Evolutionary conservation across 2,329 filamentous ascomycete species (phyloP).

Genomic region (Allantophomopsis lycopodina): DNA sequence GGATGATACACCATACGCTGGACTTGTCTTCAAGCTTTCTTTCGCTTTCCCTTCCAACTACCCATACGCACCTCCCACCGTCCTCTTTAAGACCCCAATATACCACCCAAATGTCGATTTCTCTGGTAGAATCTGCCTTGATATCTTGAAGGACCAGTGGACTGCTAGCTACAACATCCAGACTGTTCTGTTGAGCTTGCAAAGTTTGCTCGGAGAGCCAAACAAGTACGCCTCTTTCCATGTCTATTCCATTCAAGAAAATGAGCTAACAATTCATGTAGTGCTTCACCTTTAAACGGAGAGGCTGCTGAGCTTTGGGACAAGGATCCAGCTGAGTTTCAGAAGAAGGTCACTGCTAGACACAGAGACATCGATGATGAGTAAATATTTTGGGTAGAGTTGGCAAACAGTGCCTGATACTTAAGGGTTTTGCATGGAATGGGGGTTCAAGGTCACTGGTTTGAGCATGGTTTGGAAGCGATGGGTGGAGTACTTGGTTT

Average conservation of each 20-base stretch:
- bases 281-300: slow-evolving; percentile 85
- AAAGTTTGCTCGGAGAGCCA: slow-evolving; percentile 89
- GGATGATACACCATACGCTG: slow-evolving; percentile 79
- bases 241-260: neutral
- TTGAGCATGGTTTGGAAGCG: too few relatives aligned
- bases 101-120: slow-evolving; percentile 99
- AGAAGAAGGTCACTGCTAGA: slow-evolving; percentile 54
- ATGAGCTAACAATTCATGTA: slow-evolving; percentile 23
- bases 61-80: slow-evolving; percentile 79
- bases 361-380: slow-evolving; percentile 54
- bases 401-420: too few relatives aligned
- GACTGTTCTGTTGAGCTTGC: slow-evolving; percentile 81
- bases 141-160: slow-evolving; percentile 99
- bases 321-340: slow-evolving; percentile 74
- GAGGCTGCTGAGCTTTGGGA: slow-evolving; percentile 97
- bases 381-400: slow-evolving; percentile 16
- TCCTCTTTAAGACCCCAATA: slow-evolving; percentile 96
- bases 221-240: slow-evolving; percentile 67
- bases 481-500: too few relatives aligned
- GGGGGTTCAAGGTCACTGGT: too few relatives aligned
- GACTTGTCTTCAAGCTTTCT: slow-evolving; percentile 79
- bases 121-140: slow-evolving; percentile 88
- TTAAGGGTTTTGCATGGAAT: too few relatives aligned
- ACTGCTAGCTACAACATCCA: slow-evolving; percentile 95
- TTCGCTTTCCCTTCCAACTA: slow-evolving; percentile 89